Evolutionary conservation across 768 basidiomycete species (phyloP), one percentile per base, ranked within the genome.

Genomic region (Tylopilus sp.): DNA sequence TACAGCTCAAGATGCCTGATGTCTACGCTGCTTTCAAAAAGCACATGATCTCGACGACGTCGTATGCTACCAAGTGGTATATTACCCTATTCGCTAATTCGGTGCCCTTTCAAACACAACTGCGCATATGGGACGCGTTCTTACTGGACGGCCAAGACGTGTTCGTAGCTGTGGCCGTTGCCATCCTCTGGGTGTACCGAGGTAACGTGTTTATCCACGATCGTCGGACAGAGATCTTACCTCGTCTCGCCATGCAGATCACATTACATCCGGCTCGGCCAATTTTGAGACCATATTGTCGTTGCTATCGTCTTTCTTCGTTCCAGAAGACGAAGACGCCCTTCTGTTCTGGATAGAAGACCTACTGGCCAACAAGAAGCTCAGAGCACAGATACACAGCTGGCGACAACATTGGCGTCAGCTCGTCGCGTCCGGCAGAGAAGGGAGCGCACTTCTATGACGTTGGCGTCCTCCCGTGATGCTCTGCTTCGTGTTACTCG

Each of bases 61-160:
- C 92, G 19, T 99, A 96, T 72, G 94, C 94, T 25, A 98, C 96
- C 2, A 98, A 98, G 71, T 98, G 97, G 97, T 99, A 98, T 68
- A 98, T 99, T 70, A 98, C 97, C 3, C 76, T 98, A 14, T 99
- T 98, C 64, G 85, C 94, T 45, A 97, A 96, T 66, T 90, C 91
- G 0, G 87, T 99, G 38, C 93, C 96, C 22, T 98, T 96, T 69
- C 91, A 95, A 70, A 92, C 88, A 43, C 94, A 98, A 73, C 73
- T 98, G 25, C 80, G 97, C 56, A 67, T 99, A 28, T 99, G 96
- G 96, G 97, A 99, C 67, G 92, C 82, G 12, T 90, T 97, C 64
- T 74, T 97, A 42, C 71, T 95, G 21, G 96, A 98, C 56, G 97
- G 97, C 11, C 79, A 84, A 60, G 96, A 99, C 63, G 72, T 94